These are phyloP conservation scores for Chrysoporthe cubensis DNA, from an alignment of 2,329 filamentous ascomycete species.

Conservation along the genomic window DNA sequence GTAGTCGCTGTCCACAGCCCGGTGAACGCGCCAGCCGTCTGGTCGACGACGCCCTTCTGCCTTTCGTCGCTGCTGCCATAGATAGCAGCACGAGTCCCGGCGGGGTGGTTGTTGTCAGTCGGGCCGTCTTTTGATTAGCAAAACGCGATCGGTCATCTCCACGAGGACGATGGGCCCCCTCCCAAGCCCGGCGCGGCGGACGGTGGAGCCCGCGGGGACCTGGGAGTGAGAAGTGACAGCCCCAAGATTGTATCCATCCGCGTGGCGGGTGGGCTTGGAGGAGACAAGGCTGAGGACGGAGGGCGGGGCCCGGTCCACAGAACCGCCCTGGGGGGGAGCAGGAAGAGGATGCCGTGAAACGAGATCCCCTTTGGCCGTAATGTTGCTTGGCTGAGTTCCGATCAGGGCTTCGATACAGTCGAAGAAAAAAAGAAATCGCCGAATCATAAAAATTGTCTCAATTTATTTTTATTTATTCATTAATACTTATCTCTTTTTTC, in stretches of 20 bases:
- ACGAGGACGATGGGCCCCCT: conserved; percentile 5
- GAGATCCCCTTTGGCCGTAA: background rate
- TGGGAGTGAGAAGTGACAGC: background rate
- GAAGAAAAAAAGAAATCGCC: background rate
- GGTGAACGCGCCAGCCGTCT: background rate
- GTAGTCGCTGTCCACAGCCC: too few species aligned
- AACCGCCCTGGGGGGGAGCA: background rate
- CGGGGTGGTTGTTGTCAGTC: background rate
- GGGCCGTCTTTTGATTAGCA: conserved; percentile 25
- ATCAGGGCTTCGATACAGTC: background rate
- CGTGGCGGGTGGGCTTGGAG: background rate
- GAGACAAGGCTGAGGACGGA: conserved; percentile 27
- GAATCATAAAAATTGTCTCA: background rate
- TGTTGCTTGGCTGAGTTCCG: background rate
- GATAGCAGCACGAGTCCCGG: background rate
- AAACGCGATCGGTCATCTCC: conserved; percentile 25
- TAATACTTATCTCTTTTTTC: background rate
- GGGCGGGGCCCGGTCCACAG: conserved; percentile 12
- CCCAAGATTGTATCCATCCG: background rate
- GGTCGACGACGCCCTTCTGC: background rate
- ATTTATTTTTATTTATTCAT: background rate
- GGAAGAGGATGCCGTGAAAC: background rate
- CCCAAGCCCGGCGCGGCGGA: background rate
- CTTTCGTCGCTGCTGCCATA: background rate
- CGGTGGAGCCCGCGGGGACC: background rate